Conservation (phyloP, 768 basidiomycete species). For the Termitomyces sp. region DNA sequence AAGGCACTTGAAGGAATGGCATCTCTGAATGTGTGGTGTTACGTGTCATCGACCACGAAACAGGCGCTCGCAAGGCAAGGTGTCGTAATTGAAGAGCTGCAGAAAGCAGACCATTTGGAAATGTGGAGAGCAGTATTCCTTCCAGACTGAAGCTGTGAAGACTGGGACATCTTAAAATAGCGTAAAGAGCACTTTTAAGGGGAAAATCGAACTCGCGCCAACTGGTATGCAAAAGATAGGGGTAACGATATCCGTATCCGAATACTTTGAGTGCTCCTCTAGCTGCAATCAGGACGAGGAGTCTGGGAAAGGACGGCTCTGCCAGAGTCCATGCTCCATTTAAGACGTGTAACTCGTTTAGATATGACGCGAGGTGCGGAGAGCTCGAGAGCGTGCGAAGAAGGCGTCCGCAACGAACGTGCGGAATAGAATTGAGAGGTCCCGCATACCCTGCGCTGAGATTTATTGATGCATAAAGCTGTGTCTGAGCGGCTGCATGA, state of each 20-base stretch:
- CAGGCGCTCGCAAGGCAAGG: not conserved
- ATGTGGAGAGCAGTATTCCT: not conserved
- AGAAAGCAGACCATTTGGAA: not conserved
- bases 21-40: not conserved
- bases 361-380: not conserved
- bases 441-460: not conserved
- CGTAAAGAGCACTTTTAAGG: not conserved
- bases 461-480: not conserved
- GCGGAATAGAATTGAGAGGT: not conserved
- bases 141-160: not conserved
- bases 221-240: not conserved
- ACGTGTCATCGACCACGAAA: not conserved
- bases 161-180: not conserved
- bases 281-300: not conserved
- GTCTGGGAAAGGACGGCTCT: not conserved
- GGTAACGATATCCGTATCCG: not conserved
- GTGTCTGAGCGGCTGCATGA: not conserved
- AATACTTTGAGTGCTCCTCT: not conserved
- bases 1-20: not conserved
- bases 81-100: not conserved
- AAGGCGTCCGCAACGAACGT: not conserved
- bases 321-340: not conserved
- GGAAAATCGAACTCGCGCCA: not conserved
- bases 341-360: not conserved
- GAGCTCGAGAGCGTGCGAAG: not conserved